phyloP scores from a whole-genome alignment of 106 monocot genomes.

The Platanthera zijinensis region DNA sequence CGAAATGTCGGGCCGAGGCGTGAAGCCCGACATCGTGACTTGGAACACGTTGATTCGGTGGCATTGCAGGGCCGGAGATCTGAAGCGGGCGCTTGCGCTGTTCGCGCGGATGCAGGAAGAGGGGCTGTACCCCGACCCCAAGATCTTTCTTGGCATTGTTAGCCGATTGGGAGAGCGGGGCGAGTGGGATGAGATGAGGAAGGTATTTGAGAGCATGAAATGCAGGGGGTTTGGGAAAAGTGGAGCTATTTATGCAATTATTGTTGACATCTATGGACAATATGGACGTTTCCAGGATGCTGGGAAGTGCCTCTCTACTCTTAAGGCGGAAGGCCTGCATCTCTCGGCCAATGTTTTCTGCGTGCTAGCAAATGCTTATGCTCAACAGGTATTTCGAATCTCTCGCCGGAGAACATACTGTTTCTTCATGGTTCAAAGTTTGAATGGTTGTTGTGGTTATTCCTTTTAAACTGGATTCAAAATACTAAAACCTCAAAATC shows the following conservation, averaged over 20 bases:
- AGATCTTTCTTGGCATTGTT: slow-evolving; percentile 49
- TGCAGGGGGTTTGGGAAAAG: slow-evolving; percentile 38
- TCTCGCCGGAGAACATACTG: neutral
- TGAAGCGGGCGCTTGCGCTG: slow-evolving; percentile 36
- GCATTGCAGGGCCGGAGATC: slow-evolving; percentile 56
- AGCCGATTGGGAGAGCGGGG: slow-evolving; percentile 60
- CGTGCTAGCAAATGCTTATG: slow-evolving; percentile 79
- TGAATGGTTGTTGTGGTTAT: neutral
- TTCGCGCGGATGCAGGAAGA: slow-evolving; percentile 57
- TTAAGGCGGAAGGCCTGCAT: slow-evolving; percentile 57
- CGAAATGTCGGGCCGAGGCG: slow-evolving; percentile 41
- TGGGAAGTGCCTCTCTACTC: slow-evolving; percentile 48
- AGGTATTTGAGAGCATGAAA: slow-evolving; percentile 51
- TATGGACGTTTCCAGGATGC: slow-evolving; percentile 61
- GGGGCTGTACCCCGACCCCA: slow-evolving; percentile 73
- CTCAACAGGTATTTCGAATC: slow-evolving; percentile 48
- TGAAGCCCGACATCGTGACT: slow-evolving; percentile 50
- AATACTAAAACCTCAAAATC: neutral
- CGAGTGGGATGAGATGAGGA: slow-evolving; percentile 59
- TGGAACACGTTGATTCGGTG: slow-evolving; percentile 66
- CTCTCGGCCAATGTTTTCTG: slow-evolving; percentile 58
- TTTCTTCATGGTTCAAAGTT: neutral
- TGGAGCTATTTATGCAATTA: slow-evolving; percentile 49
- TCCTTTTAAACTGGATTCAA: neutral
- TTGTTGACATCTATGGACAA: slow-evolving; percentile 84